Evolutionary conservation across 495 filamentous ascomycete species (phyloP).

Genomic region (Lentithecium fluviatile): DNA sequence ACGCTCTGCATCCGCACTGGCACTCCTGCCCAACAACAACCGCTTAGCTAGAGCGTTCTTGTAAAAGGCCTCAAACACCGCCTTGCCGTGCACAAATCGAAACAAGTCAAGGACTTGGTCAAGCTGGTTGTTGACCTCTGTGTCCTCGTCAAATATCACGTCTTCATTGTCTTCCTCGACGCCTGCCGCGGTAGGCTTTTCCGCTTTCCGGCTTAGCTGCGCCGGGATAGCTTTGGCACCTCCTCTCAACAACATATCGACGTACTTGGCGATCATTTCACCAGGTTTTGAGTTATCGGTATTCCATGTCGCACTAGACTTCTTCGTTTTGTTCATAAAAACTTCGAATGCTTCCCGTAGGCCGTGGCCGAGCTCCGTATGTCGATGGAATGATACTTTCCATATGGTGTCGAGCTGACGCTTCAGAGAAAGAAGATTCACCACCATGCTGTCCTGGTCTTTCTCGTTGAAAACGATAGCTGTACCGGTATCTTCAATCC

Average conservation of each 20-base stretch:
- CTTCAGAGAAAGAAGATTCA: conserved; percentile 78
- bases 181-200: conserved; percentile 30
- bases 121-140: conserved; percentile 82
- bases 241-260: conserved; percentile 83
- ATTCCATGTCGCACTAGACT: conserved; percentile 61
- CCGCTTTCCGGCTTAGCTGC: conserved; percentile 45
- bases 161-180: conserved; percentile 54
- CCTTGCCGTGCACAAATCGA: conserved; percentile 94
- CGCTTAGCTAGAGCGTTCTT: conserved; percentile 92
- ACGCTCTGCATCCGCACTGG: conserved; percentile 89
- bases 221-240: conserved; percentile 77
- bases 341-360: conserved; percentile 79
- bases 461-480: conserved; percentile 76
- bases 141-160: conserved; percentile 73
- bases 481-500: conserved; percentile 74
- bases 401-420: conserved; percentile 72
- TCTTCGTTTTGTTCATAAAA: conserved; percentile 86
- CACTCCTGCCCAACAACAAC: conserved; percentile 84
- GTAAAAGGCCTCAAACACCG: conserved; percentile 98
- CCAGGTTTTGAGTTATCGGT: conserved; percentile 89
- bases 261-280: conserved; percentile 98
- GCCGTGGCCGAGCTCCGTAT: conserved; percentile 70
- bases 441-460: conserved; percentile 81
- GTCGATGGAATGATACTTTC: conserved; percentile 66
- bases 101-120: conserved; percentile 92